Evolutionary conservation across 352 stramenopile genomes (phyloP), one percentile per base, ranked within the genome.

Genomic region (Globisporangium rhizosaccharum): DNA sequence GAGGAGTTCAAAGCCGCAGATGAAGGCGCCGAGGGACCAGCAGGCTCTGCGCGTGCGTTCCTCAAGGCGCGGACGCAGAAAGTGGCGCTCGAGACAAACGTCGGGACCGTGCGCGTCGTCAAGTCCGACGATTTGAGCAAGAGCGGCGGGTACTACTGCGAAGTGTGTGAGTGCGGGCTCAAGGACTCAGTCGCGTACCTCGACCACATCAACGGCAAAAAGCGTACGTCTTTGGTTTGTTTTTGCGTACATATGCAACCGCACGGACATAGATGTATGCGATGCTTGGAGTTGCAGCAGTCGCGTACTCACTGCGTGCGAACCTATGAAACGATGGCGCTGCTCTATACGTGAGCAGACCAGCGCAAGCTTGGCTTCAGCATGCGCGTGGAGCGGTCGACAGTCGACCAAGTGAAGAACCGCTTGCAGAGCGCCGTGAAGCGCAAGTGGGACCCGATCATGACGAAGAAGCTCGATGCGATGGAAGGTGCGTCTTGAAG

Each of bases 141-240:
- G 59, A 76, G 53, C 56, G 88, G 87, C 25, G 92, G 90, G 2
- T 98, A 94, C 70, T 97, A 82, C 61, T 98, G 92, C 57, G 92
- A 97, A 60, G 88, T 97, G 25, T 98, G 92, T 57, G 92, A 97
- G 58, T 88, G 76, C 62, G 76, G 83, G 3, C 72, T 97, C 41
- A 97, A 97, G 71, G 92, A 98, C 65, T 97, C 87, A 51, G 83
- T 96, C 49, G 89, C 88, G 57, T 98, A 97, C 59, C 70, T 98
- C 50, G 92, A 97, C 71, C 92, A 98, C 63, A 96, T 98, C 72
- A 98, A 98, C 68, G 92, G 92, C 63, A 97, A 97, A 82, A 93
- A 94, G 65, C 92, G 88, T 97, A 59, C 57, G 83, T 86, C 20
- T 23, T 10, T 11, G 55, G 23, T 33, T 36, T 55, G 25, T 28